Conservation (phyloP, 768 basidiomycete genomes). For the Lyophyllum shimeji region DNA sequence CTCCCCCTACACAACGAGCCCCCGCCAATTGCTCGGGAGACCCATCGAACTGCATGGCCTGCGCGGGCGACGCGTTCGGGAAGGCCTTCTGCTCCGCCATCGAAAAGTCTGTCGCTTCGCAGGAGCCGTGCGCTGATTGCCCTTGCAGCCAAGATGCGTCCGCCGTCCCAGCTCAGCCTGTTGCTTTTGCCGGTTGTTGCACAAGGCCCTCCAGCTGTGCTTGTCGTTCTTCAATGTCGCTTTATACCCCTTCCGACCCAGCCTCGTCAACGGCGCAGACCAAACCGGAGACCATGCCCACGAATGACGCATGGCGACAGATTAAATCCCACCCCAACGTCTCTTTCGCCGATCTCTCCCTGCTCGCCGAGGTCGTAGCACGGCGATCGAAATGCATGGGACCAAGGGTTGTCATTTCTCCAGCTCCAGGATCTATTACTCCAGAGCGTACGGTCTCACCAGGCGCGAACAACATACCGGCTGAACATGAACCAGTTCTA, state of each 20-base stretch:
- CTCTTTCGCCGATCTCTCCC: slow-evolving; percentile 75
- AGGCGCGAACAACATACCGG: slow-evolving; percentile 3
- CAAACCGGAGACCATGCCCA: slow-evolving; percentile 62
- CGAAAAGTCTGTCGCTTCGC: slow-evolving; percentile 55
- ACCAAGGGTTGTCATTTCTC: slow-evolving; percentile 60
- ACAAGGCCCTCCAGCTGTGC: slow-evolving; percentile 21
- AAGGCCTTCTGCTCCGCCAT: slow-evolving; percentile 86
- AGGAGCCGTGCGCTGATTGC: slow-evolving; percentile 54
- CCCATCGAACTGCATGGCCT: slow-evolving; percentile 82
- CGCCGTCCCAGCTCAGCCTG: neutral
- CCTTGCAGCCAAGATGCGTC: slow-evolving; percentile 32
- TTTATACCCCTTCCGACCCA: neutral
- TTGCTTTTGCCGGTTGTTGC: slow-evolving; percentile 18
- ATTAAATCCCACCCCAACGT: slow-evolving; percentile 89
- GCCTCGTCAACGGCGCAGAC: slow-evolving; percentile 13
- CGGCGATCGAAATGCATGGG: slow-evolving; percentile 78
- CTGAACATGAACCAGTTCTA: slow-evolving; percentile 34
- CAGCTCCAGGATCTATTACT: slow-evolving; percentile 45
- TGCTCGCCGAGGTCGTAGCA: slow-evolving; percentile 88
- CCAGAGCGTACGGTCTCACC: slow-evolving; percentile 47
- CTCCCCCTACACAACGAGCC: slow-evolving; percentile 25
- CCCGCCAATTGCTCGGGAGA: slow-evolving; percentile 74
- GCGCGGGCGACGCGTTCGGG: slow-evolving; percentile 83
- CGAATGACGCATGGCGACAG: slow-evolving; percentile 80
- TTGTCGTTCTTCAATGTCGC: slow-evolving; percentile 18